phyloP scores from a whole-genome alignment of 495 filamentous ascomycete genomes.

The Xylaria cubensis region DNA sequence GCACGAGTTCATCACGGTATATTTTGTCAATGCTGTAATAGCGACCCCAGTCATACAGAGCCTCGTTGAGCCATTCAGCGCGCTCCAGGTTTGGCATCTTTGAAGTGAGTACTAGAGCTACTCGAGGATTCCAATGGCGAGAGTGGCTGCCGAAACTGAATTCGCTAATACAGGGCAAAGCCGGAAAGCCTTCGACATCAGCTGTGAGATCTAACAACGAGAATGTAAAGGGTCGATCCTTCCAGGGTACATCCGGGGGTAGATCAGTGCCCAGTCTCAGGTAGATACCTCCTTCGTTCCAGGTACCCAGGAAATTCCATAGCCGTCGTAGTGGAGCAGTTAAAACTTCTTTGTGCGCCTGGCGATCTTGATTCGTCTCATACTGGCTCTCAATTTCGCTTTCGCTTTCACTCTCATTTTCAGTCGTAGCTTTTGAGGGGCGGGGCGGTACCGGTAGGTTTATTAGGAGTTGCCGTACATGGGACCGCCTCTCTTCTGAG shows the following conservation, averaged over 20 bases:
- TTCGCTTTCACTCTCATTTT: not conserved
- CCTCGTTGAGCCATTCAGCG: not conserved
- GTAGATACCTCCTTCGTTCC: not conserved
- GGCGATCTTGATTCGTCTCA: not conserved
- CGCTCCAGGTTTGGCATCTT: conserved; percentile 2
- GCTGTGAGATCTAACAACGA: not conserved
- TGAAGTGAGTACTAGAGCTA: not conserved
- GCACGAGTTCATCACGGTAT: not conserved
- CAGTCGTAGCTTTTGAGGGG: not conserved
- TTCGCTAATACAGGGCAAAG: not conserved
- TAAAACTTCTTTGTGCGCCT: not conserved
- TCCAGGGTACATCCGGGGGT: not conserved
- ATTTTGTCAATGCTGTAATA: not conserved
- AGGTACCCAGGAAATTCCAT: not conserved
- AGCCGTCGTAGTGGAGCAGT: not conserved
- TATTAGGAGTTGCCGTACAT: not conserved
- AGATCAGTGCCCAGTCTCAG: not conserved
- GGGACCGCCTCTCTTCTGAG: not conserved
- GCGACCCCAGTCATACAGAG: not conserved
- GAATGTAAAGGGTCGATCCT: not conserved
- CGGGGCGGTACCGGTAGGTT: not conserved
- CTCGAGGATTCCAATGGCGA: not conserved
- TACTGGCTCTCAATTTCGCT: not conserved
- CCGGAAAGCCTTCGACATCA: not conserved
- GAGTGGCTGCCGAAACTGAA: not conserved